Base-by-base conservation (phyloP, 257 asterid species). In the Scutellaria minor region DNA sequence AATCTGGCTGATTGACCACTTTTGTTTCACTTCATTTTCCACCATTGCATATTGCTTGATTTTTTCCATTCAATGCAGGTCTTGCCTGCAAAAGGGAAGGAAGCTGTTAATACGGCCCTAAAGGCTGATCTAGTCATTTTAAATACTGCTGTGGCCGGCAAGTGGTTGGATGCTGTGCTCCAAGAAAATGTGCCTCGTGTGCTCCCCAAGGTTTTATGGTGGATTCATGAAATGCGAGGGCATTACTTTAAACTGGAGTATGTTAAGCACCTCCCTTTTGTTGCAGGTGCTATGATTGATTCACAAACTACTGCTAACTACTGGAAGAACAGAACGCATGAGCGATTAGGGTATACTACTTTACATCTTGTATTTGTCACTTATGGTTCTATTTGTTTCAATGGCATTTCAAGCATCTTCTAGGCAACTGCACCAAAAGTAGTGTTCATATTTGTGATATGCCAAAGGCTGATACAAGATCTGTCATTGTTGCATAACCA, bases 211-310 rank as follows among this genome's bases (percentile, higher is more conserved):
- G 89, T 94, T 78, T 91, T 94, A 83, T 94, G 98, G 98, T 94
- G 98, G 97, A 94, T 94, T 78, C 98, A 94, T 86, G 98, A 94
- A 85, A 94, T 94, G 98, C 86, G 98, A 66, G 98, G 97, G 82
- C 97, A 94, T 85, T 94, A 94, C 86, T 94, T 93, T 84, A 94
- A 85, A 75, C 86, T 88, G 93, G 96, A 91, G 83, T 91, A 86
- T 83, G 97, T 94, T 55, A 94, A 86, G 93, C 98, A 89, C 89
- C 97, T 94, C 83, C 98, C 98, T 72, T 87, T 83, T 83, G 98
- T 94, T 88, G 93, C 97, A 79, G 98, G 98, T 83, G 96, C 93
- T 56, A 94, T 94, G 97, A 94, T 94, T 79, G 98, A 94, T 84
- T 94, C 98, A 37, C 92, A 88, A 60, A 83, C 85, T 62, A 91